Evolutionary conservation across 768 basidiomycete genomes (phyloP), one percentile per base, ranked within the genome.

Genomic region (Pseudohyphozyma bogoriensis): DNA sequence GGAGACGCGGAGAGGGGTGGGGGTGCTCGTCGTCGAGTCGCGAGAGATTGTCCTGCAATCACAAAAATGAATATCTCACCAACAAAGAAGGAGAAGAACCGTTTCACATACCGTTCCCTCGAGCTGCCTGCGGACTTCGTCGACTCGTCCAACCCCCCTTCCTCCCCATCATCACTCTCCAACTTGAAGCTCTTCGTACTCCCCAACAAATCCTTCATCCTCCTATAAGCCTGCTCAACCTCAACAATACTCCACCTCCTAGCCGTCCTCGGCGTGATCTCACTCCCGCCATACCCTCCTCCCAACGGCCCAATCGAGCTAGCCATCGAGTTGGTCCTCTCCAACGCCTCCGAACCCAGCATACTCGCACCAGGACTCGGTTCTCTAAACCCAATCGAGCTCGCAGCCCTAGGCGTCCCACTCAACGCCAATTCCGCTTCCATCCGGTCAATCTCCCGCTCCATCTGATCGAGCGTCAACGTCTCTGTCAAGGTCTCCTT

Each of bases 221-320:
- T 50, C 26, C 60, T 55, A 56, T 66, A 66, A 24, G 65, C 65
- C 46, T 36, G 51, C 42, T 66, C 61, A n/a, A 66, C 59, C 49
- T 66, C 65, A 33, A 60, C 36, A 24, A 66, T 57, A n/a, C 46
- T 51, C 65, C 65, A 66, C 16, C 53, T 31, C 18, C 60, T n/a
- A 3, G 60, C 58, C 11, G 65, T 62, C 10, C 60, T 46, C 1
- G 64, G 64, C 16, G 64, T 66, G 20, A 66, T 24, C 31, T 58
- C 39, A 28, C 13, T 52, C n/a, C n/a, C n/a, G n/a, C n/a, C n/a
- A n/a, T n/a, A n/a, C n/a, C n/a, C n/a, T n/a, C n/a, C n/a, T n/a
- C n/a, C n/a, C n/a, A n/a, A n/a, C n/a, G n/a, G n/a, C n/a, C n/a
- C n/a, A 24, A 35, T 24, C 15, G 35, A 28, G 1, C 24, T 24